Evolutionary conservation across 495 filamentous ascomycete species (phyloP).

Genomic region (Peziza echinospora): DNA sequence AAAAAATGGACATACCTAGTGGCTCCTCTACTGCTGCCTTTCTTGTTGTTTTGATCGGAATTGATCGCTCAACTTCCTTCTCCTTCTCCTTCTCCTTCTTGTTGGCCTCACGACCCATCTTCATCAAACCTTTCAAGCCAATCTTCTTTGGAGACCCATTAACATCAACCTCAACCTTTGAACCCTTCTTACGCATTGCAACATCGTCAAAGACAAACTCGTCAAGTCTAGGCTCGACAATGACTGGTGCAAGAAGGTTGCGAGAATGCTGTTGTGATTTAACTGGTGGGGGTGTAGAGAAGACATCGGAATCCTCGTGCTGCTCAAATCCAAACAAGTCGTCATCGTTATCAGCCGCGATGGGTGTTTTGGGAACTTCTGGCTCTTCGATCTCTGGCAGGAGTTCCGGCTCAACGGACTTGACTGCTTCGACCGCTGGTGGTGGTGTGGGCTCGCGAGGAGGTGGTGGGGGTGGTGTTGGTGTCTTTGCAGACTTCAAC

Average conservation of each 20-base stretch:
- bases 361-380: no score
- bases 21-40: background rate
- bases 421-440: background rate
- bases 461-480: background rate
- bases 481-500: background rate
- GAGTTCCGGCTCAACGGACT: background rate
- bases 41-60: background rate
- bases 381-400: background rate
- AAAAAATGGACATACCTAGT: no score
- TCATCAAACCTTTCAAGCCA: background rate
- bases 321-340: background rate
- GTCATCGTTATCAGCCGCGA: background rate
- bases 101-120: background rate
- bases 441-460: background rate
- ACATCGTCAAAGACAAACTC: no score
- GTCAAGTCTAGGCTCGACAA: no score
- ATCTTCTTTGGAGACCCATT: background rate
- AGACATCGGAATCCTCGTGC: background rate
- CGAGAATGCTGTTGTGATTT: no score
- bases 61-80: background rate
- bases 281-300: no score
- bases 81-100: background rate
- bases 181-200: background rate
- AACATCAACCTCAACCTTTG: background rate
- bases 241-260: no score